Evolutionary conservation across 2,329 filamentous ascomycete species (phyloP), one percentile per base, ranked within the genome.

Genomic region (Incumbomyces lentus): DNA sequence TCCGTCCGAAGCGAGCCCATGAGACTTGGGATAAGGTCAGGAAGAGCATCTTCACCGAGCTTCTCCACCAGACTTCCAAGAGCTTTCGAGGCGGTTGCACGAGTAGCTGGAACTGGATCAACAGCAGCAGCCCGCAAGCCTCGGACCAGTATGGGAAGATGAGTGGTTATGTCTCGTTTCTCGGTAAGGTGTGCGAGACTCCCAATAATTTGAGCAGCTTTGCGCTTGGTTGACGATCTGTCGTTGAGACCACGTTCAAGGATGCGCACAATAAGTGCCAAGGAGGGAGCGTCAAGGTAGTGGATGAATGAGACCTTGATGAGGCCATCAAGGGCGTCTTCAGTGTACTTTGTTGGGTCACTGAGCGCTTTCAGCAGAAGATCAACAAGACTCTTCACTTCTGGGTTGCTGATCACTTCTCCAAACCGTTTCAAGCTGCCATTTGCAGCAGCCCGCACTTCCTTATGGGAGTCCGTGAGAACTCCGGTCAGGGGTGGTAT

Each of bases 231-330:
- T 52, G 84, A 85, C 48, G 93, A 98, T 40, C 93, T 78, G 62
- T 95, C 92, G 46, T 81, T 81, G 34, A 98, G 71, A 49, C 92
- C 92, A 62, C 93, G 85, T 66, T 98, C 89, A 31, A 98, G 73
- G 57, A 98, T 96, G 52, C 92, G 86, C 39, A 92, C 93, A 53
- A 98, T 87, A 44, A 98, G 76, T 16, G 92, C 92, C 58, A 98
- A 73, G 2, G 93, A 98, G 4, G 92, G 92, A 1, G 93, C 86
- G 65, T 98, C 92, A n/a, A 98, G 76, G 61, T 96, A 98, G 67
- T 98, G 92, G 12, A 95, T 82, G 62, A 98, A 98, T 40, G 88
- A 88, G n/a, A 98, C 86, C 68, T 95, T 95, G 71, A 98, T 95
- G 49, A 98, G 76, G 0, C 87, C 75, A 63, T 98, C 90, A 50